Base-by-base conservation (phyloP, 352 stramenopile species). In the Globisporangium abappressorium region DNA sequence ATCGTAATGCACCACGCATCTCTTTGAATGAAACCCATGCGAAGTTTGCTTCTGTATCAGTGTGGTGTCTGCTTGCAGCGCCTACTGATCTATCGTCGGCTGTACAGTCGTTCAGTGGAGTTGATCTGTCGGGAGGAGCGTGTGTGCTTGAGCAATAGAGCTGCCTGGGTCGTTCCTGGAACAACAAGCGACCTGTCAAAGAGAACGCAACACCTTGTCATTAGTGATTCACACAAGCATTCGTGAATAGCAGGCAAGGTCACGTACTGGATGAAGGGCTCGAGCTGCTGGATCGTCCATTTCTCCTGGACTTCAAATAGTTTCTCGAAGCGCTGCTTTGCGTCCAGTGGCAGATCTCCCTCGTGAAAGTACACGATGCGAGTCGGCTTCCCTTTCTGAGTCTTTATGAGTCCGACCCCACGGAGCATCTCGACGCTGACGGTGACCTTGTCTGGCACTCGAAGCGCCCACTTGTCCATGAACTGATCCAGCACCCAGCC, bases 281-380 rank as follows among this genome's bases (percentile, higher is more conserved):
- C 85, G 2, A 95, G 72, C 60, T 95, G 82, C 38, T 74, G 75
- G 56, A 94, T 73, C 1, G 85, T 93, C 87, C 87, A 95, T 64
- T 95, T 95, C 51, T 92, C 83, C 63, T 95, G 87, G 36, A 82
- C 75, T 24, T 80, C 69, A 70, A 95, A 95, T 33, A 95, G 84
- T 65, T 81, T 75, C 33, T 92, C 74, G 56, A 95, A 94, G 26
- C 87, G 85, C 64, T 81, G 76, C 74, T 92, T 92, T 1, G 87
- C 84, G 24, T 93, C 85, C 6, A 80, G 83, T 0, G 87, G 82
- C 14, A 95, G 70, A 5, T 82, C 75, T 6, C 85, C 65, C 64
- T 93, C 85, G 0, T 78, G 77, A 30, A 93, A 91, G 58, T 90
- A 94, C 9, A 91, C 68, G 22, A 93, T 77, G 1, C 77, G 73